Conservation (phyloP, 2,329 filamentous ascomycete species). For the Escovopsis sp. region DNA sequence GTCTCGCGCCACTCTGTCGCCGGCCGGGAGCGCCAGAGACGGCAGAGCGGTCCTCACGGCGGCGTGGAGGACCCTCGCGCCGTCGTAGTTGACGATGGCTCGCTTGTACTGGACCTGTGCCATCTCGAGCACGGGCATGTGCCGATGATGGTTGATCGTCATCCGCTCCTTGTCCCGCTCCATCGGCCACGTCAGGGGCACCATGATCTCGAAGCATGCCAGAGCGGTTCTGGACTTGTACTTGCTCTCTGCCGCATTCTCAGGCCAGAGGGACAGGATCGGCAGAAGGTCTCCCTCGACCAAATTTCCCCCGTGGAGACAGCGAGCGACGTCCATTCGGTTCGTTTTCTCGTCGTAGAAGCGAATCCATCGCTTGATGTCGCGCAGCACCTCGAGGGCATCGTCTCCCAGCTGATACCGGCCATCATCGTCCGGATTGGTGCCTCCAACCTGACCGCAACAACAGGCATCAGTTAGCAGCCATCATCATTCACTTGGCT, state of each 20-base stretch:
- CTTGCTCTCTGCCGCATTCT: conserved; percentile 54
- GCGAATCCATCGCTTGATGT: conserved; percentile 89
- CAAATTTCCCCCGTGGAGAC: conserved; percentile 82
- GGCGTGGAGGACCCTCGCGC: conserved; percentile 61
- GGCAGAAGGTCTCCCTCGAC: conserved; percentile 78
- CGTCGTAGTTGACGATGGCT: conserved; percentile 70
- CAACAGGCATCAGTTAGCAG: conserved; percentile 9
- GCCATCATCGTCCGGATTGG: conserved; percentile 62
- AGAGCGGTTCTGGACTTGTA: conserved; percentile 67
- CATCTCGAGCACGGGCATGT: conserved; percentile 77
- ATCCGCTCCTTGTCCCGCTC: conserved; percentile 65
- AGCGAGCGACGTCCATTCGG: conserved; percentile 86
- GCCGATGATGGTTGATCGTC: conserved; percentile 84
- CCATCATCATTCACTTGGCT: neutral
- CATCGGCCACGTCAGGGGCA: conserved; percentile 87
- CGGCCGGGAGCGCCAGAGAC: conserved; percentile 63
- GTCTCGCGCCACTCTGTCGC: conserved; percentile 64
- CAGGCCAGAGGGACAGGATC: conserved; percentile 71
- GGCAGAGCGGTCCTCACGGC: conserved; percentile 70
- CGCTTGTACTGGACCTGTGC: conserved; percentile 85
- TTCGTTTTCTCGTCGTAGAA: conserved; percentile 89
- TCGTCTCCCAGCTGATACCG: conserved; percentile 86
- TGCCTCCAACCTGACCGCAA: conserved; percentile 58
- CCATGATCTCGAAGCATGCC: conserved; percentile 77
- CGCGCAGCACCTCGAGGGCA: conserved; percentile 77